Base-by-base conservation (phyloP, 805 yeast genomes). In the Saccharomycopsis oosterbeekiorum region DNA sequence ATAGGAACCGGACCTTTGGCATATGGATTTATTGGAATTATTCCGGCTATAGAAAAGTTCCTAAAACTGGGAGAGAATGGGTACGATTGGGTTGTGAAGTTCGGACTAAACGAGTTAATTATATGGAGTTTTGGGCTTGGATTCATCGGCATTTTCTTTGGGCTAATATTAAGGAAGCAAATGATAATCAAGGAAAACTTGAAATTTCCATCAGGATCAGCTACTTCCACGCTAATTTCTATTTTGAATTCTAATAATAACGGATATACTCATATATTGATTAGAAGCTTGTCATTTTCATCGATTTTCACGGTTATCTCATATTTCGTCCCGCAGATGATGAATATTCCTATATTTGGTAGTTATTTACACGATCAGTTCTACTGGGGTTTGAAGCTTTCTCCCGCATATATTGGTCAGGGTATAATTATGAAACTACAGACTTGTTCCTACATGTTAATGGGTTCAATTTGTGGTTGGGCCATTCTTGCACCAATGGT, bases 1-100 rank as follows among this genome's bases (percentile, higher is more conserved):
- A 96, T 89, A 0, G 99, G 99, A 1, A 94, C 99, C 0, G 98
- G 98, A 0, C 99, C 99, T 0, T 76, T 93, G 64, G 96, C 97
- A 0, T 93, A 88, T 73, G 98, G 98, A 0, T 82, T 93, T 65
- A 96, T 93, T 21, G 99, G 99, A 0, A 92, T 96, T 4, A 80
- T 94, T 1, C 99, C 99, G 0, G 98, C 99, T 0, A 86, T 93
- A 59, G 98, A 93, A 69, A 89, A 91, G 74, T 86, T 93, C 65
- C 73, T 93, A 64, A 84, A 89, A 1, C 74, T 78, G 0, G 90
- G 85, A 42, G 99, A 93, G 71, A 82, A 87, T 42, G 97, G 96
- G 1, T 74, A 80, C 0, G 77, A 76, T 0, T 63, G 67, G 2
- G 66, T 72, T 1, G 66, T 75, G 6, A 62, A 64, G 2, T 76